Conservation (phyloP, 805 yeast species). For the Zygosaccharomyces siamensis region DNA sequence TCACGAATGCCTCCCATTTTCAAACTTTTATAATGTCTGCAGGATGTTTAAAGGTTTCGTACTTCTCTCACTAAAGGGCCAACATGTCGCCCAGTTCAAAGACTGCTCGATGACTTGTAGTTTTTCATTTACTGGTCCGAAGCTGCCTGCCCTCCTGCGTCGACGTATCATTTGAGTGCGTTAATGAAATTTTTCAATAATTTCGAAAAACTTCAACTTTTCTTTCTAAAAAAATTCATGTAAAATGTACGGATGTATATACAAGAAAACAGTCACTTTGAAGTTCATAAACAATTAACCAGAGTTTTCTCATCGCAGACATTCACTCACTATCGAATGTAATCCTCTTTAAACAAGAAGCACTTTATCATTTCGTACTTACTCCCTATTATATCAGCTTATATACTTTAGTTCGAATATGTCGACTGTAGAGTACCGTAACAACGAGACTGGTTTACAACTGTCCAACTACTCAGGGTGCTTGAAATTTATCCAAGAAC, state of each 20-base stretch:
- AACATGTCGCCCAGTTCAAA: background rate
- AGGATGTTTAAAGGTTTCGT: slow-evolving; percentile 81
- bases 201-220: background rate
- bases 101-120: background rate
- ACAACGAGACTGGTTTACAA: slow-evolving; percentile 15
- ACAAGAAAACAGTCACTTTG: slow-evolving; percentile 1
- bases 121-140: background rate
- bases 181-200: background rate
- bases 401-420: background rate
- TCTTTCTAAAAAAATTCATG: background rate
- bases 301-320: background rate
- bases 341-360: too few species aligned
- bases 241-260: slow-evolving; percentile 1
- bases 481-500: slow-evolving; percentile 17
- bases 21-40: slow-evolving; percentile 46
- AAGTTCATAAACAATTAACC: background rate
- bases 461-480: slow-evolving; percentile 12
- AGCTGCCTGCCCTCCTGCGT: background rate
- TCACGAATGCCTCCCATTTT: slow-evolving; percentile 99
- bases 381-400: too few species aligned
- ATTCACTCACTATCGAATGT: background rate
- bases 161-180: background rate
- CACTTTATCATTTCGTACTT: too few species aligned
- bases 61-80: background rate
- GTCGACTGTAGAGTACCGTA: slow-evolving; percentile 10